Percentiles rank a stretch among this genome's conserved stretches.
phyloP scores from a whole-genome alignment of 1,284 basidiomycete genomes.

The Rhodofomes roseus region DNA sequence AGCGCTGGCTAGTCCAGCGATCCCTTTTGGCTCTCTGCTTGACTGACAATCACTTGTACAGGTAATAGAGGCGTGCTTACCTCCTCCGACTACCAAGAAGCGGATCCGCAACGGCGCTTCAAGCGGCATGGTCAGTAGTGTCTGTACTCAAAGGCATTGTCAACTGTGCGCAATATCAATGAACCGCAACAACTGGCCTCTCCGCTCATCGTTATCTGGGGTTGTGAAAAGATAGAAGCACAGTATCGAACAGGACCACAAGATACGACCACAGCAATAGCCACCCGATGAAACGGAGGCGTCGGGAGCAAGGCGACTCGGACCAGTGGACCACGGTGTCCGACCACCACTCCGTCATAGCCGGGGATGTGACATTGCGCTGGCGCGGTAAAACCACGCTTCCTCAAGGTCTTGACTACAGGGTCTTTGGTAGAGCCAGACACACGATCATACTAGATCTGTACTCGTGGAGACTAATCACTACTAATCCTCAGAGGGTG shows the following conservation, averaged over 20 bases:
- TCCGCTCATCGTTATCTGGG: too few species aligned
- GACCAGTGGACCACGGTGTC: too few species aligned
- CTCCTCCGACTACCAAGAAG: constrained; percentile 6
- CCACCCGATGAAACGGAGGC: too few species aligned
- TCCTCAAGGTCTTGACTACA: not conserved
- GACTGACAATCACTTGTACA: not conserved
- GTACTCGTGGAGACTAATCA: not conserved
- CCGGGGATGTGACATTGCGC: too few species aligned
- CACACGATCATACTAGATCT: not conserved
- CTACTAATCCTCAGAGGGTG: too few species aligned
- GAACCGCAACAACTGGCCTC: too few species aligned
- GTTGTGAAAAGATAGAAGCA: too few species aligned
- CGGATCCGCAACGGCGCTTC: constrained; percentile 1
- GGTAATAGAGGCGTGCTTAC: not conserved
- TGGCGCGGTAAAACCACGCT: not conserved
- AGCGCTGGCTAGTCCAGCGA: constrained; percentile 5
- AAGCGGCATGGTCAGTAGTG: not conserved
- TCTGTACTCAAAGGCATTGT: not conserved
- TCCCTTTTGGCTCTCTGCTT: not conserved
- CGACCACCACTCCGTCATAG: too few species aligned
- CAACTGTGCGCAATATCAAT: too few species aligned
- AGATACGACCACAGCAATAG: too few species aligned
- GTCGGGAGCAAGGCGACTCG: too few species aligned
- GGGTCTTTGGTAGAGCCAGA: not conserved
- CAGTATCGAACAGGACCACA: too few species aligned